Evolutionary conservation across 768 basidiomycete genomes (phyloP), one percentile per base, ranked within the genome.

Genomic region (Gymnopilus dilepis): DNA sequence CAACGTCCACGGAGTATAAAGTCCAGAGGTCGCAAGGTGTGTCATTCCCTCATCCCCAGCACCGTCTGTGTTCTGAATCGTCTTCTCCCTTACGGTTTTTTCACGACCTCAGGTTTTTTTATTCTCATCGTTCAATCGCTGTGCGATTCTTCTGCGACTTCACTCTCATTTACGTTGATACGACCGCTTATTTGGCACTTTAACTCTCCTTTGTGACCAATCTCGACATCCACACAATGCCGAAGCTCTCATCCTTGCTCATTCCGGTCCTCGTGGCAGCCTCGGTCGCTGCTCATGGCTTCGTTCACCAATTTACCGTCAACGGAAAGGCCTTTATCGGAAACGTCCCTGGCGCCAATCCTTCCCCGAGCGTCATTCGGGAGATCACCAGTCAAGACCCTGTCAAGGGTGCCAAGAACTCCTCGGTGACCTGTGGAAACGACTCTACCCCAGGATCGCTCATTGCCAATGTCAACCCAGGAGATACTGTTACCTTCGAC

Each of bases 351-450:
- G 66, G 62, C 30, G 62, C 56, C 9, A 22, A 34, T 11, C 37
- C 60, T 0, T 43, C 50, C 13, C 62, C 62, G 19, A 78, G 77
- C 60, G 72, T 78, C 60, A 77, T 83, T 58, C 81, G 82, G 24
- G 76, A 80, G 60, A 69, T 84, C 59, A 69, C 64, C 65, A 60
- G 64, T 0, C 73, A 71, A 5, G 69, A 71, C 48, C 84, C 84
- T 0, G 76, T 80, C 65, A 78, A 90, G 72, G 86, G 86, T 38
- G 82, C 87, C 19, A 73, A 57, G 37, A 90, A 89, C 66, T 67
- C 81, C 2, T 78, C 76, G 54, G 51, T 89, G 11, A 88, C 84
- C 72, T 92, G 90, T 64, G 90, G 90, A 11, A 74, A 78, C 19
- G 73, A 79, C 33, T 83, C 87, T 3, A 73, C 78, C 50, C 71